These are phyloP conservation scores for Viridothelium virens DNA, from an alignment of 495 filamentous ascomycete species.

Conservation along the genomic window DNA sequence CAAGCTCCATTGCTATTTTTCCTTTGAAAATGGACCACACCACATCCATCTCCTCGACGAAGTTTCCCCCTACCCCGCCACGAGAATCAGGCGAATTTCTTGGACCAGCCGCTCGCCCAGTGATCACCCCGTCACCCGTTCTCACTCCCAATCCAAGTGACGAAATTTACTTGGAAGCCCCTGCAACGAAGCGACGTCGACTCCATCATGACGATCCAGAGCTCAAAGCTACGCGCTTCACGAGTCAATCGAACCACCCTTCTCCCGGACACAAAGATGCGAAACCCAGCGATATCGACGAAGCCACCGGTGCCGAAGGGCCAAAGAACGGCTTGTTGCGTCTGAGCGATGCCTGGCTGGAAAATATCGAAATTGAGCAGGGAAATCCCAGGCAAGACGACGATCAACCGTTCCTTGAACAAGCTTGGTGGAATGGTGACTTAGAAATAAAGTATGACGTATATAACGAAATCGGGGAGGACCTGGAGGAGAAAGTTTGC, in stretches of 20 bases:
- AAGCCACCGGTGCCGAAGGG: too few relatives aligned
- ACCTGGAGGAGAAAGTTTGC: neutral
- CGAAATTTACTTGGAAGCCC: neutral
- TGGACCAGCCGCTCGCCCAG: neutral
- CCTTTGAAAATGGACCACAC: neutral
- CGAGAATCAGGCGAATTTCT: neutral
- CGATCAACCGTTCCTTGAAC: neutral
- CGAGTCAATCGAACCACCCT: neutral
- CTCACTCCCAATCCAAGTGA: neutral
- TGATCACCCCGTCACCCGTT: neutral
- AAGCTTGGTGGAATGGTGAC: neutral
- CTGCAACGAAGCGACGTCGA: slow-evolving; percentile 4
- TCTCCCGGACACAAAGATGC: neutral
- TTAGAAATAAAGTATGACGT: neutral
- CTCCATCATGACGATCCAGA: neutral
- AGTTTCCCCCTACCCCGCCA: neutral
- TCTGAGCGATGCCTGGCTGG: neutral
- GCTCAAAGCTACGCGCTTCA: neutral
- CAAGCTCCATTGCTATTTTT: neutral
- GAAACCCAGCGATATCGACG: neutral
- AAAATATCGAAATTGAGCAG: neutral
- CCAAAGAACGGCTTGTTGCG: neutral
- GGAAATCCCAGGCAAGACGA: neutral
- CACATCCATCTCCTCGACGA: neutral
- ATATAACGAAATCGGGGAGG: neutral